Evolutionary conservation across 139 green algal species (phyloP).

Genomic region (Coelastrella sp.): DNA sequence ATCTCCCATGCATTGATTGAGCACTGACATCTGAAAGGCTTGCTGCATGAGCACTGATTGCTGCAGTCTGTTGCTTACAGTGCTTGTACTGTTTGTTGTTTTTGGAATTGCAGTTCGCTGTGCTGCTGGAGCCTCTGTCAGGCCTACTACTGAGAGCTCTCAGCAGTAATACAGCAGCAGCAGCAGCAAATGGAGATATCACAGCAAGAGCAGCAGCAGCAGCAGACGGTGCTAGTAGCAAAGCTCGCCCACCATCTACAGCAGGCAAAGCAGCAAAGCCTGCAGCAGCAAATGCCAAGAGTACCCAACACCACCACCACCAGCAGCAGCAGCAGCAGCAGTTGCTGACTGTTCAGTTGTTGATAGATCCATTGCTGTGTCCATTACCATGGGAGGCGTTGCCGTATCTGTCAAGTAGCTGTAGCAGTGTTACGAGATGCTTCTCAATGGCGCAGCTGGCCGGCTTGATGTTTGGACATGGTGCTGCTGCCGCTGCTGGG

Average conservation of each 20-base stretch:
- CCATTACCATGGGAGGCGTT: slow-evolving; percentile 59
- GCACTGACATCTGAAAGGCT: too few relatives aligned
- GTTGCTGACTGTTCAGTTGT: slow-evolving; percentile 48
- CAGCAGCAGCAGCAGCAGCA: slow-evolving; percentile 26
- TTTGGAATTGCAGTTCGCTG: slow-evolving; percentile 14
- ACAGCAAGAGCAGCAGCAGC: not conserved
- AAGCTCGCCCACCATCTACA: not conserved
- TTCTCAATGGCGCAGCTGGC: slow-evolving; percentile 52
- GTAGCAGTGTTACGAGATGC: slow-evolving; percentile 41
- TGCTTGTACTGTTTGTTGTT: too few relatives aligned
- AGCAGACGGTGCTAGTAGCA: not conserved
- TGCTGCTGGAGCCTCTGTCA: slow-evolving; percentile 25
- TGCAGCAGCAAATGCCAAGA: slow-evolving; percentile 4
- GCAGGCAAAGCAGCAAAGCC: not conserved
- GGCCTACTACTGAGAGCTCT: not conserved
- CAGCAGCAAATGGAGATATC: slow-evolving; percentile 20
- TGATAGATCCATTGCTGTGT: slow-evolving; percentile 59
- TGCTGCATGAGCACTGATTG: too few relatives aligned
- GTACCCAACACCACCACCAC: too few relatives aligned
- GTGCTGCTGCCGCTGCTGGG: not conserved
- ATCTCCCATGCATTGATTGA: too few relatives aligned
- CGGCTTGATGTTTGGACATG: not conserved
- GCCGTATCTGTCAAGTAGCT: slow-evolving; percentile 39
- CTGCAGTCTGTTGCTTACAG: too few relatives aligned
- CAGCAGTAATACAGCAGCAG: not conserved